Evolutionary conservation across 192 early-diverging fungal species (phyloP).

Genomic region (Mortierella antarctica): DNA sequence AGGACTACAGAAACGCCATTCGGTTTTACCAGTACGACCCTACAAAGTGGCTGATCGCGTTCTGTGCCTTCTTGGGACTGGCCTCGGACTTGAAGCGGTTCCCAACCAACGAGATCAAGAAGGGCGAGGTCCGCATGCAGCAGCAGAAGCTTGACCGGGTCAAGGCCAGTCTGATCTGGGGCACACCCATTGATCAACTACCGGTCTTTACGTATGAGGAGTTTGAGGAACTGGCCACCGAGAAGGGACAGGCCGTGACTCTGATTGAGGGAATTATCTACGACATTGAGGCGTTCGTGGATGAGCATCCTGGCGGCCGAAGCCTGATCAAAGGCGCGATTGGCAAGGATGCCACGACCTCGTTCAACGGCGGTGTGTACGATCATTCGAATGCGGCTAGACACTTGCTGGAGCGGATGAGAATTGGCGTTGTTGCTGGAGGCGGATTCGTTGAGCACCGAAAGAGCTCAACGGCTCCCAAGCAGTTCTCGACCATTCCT

Average conservation of each 20-base stretch:
- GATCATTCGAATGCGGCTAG: constrained; percentile 90
- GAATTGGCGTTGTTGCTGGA: constrained; percentile 66
- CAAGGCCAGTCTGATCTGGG: constrained; percentile 76
- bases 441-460: constrained; percentile 54
- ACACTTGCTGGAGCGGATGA: constrained; percentile 81
- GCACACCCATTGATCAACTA: constrained; percentile 73
- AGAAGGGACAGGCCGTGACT: constrained; percentile 74
- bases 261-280: constrained; percentile 87
- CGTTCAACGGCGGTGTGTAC: constrained; percentile 93
- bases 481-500: constrained; percentile 4
- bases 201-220: constrained; percentile 75
- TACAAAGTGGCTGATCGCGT: constrained; percentile 85
- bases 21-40: constrained; percentile 82
- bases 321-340: constrained; percentile 75
- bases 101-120: constrained; percentile 82
- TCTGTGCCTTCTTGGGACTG: constrained; percentile 67
- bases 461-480: constrained; percentile 13
- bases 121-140: constrained; percentile 83
- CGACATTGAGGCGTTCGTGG: constrained; percentile 83
- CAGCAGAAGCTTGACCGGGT: constrained; percentile 75
- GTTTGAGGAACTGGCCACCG: constrained; percentile 70
- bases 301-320: constrained; percentile 90
- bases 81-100: constrained; percentile 80
- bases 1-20: constrained; percentile 89
- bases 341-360: constrained; percentile 87